Conservation (phyloP, 768 basidiomycete genomes). For the Amanita muscaria region DNA sequence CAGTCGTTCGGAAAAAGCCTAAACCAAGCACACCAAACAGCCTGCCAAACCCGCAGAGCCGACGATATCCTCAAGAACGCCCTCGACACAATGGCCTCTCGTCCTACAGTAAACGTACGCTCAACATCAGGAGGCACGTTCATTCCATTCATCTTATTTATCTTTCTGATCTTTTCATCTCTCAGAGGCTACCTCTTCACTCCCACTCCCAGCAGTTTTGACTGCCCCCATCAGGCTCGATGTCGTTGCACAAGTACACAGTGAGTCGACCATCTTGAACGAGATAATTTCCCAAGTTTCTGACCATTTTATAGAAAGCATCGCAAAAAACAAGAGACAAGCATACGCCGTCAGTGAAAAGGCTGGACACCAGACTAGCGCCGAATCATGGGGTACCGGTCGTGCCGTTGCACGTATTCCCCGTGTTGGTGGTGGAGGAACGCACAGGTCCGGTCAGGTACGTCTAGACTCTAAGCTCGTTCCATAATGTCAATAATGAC, state of each 20-base stretch:
- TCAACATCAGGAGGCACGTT: slow-evolving; percentile 63
- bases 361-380: slow-evolving; percentile 97
- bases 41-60: neutral
- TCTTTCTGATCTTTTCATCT: slow-evolving; percentile 9
- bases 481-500: slow-evolving; percentile 4
- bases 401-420: slow-evolving; percentile 99
- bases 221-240: slow-evolving; percentile 98
- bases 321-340: slow-evolving; percentile 97
- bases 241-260: slow-evolving; percentile 98
- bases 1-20: slow-evolving; percentile 7
- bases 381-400: slow-evolving; percentile 99
- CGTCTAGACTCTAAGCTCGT: slow-evolving; percentile 13
- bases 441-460: slow-evolving; percentile 95
- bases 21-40: neutral
- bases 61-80: slow-evolving; percentile 29
- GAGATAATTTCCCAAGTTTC: neutral
- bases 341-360: slow-evolving; percentile 95
- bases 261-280: slow-evolving; percentile 43
- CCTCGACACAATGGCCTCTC: slow-evolving; percentile 72
- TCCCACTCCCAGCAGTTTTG: slow-evolving; percentile 91
- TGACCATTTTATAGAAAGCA: slow-evolving; percentile 58
- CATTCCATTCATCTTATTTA: neutral
- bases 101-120: slow-evolving; percentile 85
- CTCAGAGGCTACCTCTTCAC: slow-evolving; percentile 76
- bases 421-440: slow-evolving; percentile 98